A percentile compares a stretch with the other conserved stretches of the same genome.
Conservation (phyloP, 2,329 filamentous ascomycete species). For the Cladophialophora psammophila region DNA sequence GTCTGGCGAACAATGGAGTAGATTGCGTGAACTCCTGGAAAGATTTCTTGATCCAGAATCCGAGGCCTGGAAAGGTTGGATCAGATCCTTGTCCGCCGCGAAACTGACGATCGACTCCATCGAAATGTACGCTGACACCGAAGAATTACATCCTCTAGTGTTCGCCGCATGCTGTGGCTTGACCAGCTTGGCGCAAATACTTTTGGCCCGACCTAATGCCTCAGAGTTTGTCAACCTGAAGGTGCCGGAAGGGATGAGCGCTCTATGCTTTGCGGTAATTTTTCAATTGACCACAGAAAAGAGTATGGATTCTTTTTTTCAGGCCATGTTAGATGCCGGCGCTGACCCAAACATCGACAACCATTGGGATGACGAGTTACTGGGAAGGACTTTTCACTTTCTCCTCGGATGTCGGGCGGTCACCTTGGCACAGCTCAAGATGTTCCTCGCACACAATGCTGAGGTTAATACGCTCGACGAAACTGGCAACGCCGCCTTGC, state of each 20-base stretch:
- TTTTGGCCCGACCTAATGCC: not conserved
- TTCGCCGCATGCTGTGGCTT: not conserved
- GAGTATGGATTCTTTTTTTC: not conserved
- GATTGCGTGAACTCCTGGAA: not conserved
- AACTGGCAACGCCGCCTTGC: not conserved
- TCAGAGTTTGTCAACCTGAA: not conserved
- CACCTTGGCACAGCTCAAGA: not conserved
- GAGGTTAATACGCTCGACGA: not conserved
- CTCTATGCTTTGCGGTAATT: not conserved
- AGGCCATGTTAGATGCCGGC: not conserved
- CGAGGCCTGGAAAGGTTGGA: not conserved
- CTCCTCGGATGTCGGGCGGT: not conserved
- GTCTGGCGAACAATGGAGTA: not conserved
- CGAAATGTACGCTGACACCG: not conserved
- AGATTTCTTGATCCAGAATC: not conserved
- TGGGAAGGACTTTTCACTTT: not conserved
- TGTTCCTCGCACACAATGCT: not conserved
- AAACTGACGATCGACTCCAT: not conserved
- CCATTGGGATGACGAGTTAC: not conserved
- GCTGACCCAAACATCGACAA: not conserved
- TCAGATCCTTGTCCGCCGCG: not conserved
- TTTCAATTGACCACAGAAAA: not conserved
- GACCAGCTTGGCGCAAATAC: not conserved
- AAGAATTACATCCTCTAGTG: not conserved
- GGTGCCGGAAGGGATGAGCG: not conserved